Percentiles rank a stretch among this genome's conserved stretches.
Conservation (phyloP, 2,329 filamentous ascomycete species). For the Exserohilum rostratum region DNA sequence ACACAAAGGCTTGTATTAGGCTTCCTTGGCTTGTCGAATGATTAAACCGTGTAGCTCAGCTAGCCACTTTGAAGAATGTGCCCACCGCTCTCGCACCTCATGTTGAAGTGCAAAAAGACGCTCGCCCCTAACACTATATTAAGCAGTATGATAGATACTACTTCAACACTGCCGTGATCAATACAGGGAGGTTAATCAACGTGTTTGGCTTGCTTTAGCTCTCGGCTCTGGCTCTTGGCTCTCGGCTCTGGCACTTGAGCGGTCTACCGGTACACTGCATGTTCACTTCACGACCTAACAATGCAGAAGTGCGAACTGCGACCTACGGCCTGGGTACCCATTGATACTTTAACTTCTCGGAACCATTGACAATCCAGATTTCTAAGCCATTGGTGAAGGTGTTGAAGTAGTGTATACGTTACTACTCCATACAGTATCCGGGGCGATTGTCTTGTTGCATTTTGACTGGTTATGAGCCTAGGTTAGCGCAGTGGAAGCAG, state of each 20-base stretch:
- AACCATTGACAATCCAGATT: background rate
- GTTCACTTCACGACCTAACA: background rate
- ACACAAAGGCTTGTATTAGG: background rate
- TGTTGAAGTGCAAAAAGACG: background rate
- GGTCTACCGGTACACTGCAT: constrained; percentile 1
- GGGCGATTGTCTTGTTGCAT: background rate
- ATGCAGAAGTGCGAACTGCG: background rate
- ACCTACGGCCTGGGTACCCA: background rate
- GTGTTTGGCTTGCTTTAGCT: background rate
- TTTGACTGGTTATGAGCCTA: background rate
- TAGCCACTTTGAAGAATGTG: background rate
- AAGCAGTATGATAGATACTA: background rate
- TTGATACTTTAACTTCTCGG: background rate
- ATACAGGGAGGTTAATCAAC: background rate
- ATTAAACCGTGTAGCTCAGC: constrained; percentile 1
- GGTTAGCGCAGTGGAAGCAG: background rate
- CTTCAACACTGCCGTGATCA: background rate
- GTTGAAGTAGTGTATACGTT: background rate
- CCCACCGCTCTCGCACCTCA: background rate
- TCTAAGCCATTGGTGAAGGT: background rate
- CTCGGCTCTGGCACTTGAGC: background rate
- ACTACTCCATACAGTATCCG: background rate
- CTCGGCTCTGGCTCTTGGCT: background rate
- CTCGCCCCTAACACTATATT: background rate
- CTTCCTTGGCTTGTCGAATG: background rate